phyloP scores from a whole-genome alignment of 1,284 basidiomycete species.

The Inonotus hispidus region DNA sequence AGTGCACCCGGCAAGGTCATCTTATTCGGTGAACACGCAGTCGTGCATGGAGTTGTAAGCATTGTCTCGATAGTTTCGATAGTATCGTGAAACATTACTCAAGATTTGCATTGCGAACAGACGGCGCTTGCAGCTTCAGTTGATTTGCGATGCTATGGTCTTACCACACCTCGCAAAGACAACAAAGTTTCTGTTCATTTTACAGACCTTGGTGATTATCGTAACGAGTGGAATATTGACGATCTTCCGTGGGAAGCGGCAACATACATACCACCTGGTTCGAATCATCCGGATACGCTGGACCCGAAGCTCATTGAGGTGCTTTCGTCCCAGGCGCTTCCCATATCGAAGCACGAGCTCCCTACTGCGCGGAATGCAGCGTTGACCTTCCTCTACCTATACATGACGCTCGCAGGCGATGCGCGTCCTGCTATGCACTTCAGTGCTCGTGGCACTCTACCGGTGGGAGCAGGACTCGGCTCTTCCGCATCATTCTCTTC shows the following conservation, averaged over 20 bases:
- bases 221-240: conserved; percentile 76
- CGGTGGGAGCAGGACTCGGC: conserved; percentile 97
- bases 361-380: conserved; percentile 61
- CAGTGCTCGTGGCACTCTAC: conserved; percentile 85
- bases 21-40: conserved; percentile 97
- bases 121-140: conserved; percentile 95
- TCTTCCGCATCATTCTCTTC: conserved; percentile 95
- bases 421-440: conserved; percentile 72
- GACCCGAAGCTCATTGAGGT: conserved; percentile 69
- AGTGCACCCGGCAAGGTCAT: conserved; percentile 98
- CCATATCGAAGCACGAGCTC: conserved; percentile 35
- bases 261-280: conserved; percentile 45
- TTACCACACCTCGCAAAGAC: conserved; percentile 72
- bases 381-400: conserved; percentile 90
- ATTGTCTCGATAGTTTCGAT: background rate
- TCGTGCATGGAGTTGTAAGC: conserved; percentile 94
- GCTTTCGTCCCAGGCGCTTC: conserved; percentile 50
- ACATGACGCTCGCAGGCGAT: conserved; percentile 70
- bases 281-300: conserved; percentile 59
- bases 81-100: background rate
- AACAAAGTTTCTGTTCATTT: conserved; percentile 75
- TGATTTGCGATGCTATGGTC: conserved; percentile 91
- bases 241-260: conserved; percentile 84
- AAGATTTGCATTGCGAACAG: conserved; percentile 33
- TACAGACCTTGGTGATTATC: conserved; percentile 75